Evolutionary conservation across 176 grass and related monocot genomes (phyloP), one percentile per base, ranked within the genome.

Genomic region (Lolium rigidum): DNA sequence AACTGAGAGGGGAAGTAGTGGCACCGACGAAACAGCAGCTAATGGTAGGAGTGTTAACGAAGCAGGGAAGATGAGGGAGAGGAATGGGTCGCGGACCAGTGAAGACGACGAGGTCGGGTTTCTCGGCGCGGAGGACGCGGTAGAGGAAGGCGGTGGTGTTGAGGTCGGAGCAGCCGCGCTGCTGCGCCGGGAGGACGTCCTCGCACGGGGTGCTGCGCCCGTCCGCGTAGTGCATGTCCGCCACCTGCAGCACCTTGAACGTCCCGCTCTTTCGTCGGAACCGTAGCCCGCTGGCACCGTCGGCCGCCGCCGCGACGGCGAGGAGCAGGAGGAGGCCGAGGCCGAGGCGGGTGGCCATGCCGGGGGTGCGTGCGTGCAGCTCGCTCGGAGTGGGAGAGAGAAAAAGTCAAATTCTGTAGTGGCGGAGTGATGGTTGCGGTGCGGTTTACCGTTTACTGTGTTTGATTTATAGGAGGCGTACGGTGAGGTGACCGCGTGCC

Each of bases 41-140:
- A 18, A 35, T 69, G 16, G 26, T n/a, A n/a, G n/a, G n/a, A n/a
- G n/a, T n/a, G n/a, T 28, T 28, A 28, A 28, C 26, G 26, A 28
- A 28, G 26, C 26, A 43, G 4, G 57, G 26, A 10, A 17, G 10
- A 1, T 4, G 10, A 63, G 20, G 2, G 17, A 51, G 9, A 3
- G 21, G 25, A 63, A 37, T 11, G 28, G 21, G 64, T 41, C 0
- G 95, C 26, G 26, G 26, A 28, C 96, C 96, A 20, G 93, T 94
- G 84, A 98, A 98, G 87, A 98, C 88, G 87, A 98, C 90, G 85
- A 98, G 96, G 83, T 98, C 96, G 64, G 96, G 93, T n/a, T 90
- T 71, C 90, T 98, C 96, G 56, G 78, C 96, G 48, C 79, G 93
- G 73, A 98, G 58, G 41, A 98, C 82, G 83, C 96, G 93, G 83